Percentiles rank a stretch among this genome's conserved stretches.
Conservation (phyloP, 495 filamentous ascomycete species). For the Penicillium turbatum region DNA sequence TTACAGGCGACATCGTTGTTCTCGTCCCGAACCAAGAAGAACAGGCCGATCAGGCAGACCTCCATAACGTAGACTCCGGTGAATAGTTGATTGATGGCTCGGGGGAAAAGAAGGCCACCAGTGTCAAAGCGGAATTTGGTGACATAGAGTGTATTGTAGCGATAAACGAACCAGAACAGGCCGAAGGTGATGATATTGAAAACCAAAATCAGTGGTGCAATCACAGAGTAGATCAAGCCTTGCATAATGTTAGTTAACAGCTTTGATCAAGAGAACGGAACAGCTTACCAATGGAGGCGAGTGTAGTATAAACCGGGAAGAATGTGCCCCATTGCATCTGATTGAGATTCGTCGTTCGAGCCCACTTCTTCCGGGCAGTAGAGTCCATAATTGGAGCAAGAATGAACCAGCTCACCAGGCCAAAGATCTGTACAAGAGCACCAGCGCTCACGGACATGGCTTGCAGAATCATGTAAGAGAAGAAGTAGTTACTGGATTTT, state of each 20-base stretch:
- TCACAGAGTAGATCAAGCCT: conserved; percentile 84
- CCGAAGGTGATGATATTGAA: conserved; percentile 94
- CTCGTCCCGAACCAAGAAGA: conserved; percentile 74
- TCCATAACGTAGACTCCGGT: conserved; percentile 95
- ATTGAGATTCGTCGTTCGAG: conserved; percentile 71
- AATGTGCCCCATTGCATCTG: conserved; percentile 86
- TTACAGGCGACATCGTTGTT: conserved; percentile 57
- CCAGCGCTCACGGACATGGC: conserved; percentile 86
- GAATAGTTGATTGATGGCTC: conserved; percentile 93
- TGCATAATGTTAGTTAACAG: conserved; percentile 6
- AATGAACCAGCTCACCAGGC: conserved; percentile 75
- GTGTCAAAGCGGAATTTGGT: conserved; percentile 89
- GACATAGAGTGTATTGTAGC: conserved; percentile 95
- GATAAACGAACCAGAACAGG: conserved; percentile 92
- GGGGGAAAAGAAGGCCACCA: conserved; percentile 87
- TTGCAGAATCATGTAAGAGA: conserved; percentile 96
- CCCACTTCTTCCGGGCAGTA: conserved; percentile 87
- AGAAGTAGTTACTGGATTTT: conserved; percentile 92
- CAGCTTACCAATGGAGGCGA: conserved; percentile 79
- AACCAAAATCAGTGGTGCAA: conserved; percentile 84
- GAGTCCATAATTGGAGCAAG: conserved; percentile 72
- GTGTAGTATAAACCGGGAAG: conserved; percentile 93
- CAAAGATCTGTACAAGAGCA: conserved; percentile 78
- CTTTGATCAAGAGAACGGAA: background rate
- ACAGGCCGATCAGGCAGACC: conserved; percentile 81